These are phyloP conservation scores for Taxawa tesnikishii DNA, from an alignment of 2,329 filamentous ascomycete species.

Conservation along the genomic window DNA sequence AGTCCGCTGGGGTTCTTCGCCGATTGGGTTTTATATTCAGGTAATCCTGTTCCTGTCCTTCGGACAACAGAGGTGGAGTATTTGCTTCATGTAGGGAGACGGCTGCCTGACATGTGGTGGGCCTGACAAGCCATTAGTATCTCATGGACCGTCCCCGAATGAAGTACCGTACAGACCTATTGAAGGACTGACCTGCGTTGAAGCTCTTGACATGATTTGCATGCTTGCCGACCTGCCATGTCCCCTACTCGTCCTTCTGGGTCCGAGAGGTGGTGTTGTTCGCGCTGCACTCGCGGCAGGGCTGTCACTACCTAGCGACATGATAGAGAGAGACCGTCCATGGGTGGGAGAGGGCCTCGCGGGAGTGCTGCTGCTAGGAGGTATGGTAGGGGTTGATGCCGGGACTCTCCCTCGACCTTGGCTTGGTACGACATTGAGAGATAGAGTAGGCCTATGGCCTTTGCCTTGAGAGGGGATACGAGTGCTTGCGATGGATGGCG, in stretches of 20 bases:
- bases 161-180: not conserved
- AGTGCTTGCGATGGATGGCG: constrained; percentile 8
- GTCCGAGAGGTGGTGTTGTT: constrained; percentile 2
- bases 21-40: constrained; percentile 15
- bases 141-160: no score
- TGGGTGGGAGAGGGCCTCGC: constrained; percentile 36
- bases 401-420: no score
- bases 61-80: constrained; percentile 17
- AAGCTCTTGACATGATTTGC: constrained; percentile 53
- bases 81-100: constrained; percentile 29
- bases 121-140: no score
- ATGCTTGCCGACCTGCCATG: constrained; percentile 73
- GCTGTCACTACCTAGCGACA: constrained; percentile 33
- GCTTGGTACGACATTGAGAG: constrained; percentile 32
- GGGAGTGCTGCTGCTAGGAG: constrained; percentile 21
- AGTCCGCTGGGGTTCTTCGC: no score
- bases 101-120: constrained; percentile 25
- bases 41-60: constrained; percentile 12
- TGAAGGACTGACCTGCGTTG: constrained; percentile 4
- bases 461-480: constrained; percentile 3
- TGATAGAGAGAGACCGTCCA: constrained; percentile 36
- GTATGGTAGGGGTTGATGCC: constrained; percentile 4
- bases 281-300: constrained; percentile 13
- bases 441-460: constrained; percentile 57
- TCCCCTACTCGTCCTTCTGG: constrained; percentile 40